These are phyloP conservation scores for Xylaria cubensis DNA, from an alignment of 495 filamentous ascomycete species.

Conservation along the genomic window DNA sequence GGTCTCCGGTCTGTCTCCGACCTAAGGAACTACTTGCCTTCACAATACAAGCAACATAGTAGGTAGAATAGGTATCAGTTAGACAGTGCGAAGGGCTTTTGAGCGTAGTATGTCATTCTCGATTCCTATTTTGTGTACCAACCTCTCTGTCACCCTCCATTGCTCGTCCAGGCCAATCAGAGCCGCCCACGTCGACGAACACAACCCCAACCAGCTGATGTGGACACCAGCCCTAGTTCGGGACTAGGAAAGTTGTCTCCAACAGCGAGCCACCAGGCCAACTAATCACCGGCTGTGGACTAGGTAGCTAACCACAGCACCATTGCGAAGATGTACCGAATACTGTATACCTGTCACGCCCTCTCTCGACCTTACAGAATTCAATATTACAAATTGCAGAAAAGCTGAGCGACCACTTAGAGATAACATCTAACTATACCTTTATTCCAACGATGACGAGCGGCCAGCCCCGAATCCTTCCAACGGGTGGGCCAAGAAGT, in stretches of 20 bases:
- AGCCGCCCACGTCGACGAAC: slow-evolving; percentile 42
- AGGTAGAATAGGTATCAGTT: background rate
- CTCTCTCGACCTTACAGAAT: background rate
- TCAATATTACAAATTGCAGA: slow-evolving; percentile 20
- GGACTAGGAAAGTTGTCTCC: slow-evolving; percentile 32
- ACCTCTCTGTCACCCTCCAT: slow-evolving; percentile 43
- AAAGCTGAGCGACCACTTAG: slow-evolving; percentile 6
- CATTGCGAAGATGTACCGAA: slow-evolving; percentile 7
- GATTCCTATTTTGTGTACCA: slow-evolving; percentile 33
- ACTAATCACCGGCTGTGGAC: slow-evolving; percentile 36
- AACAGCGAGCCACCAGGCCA: slow-evolving; percentile 32
- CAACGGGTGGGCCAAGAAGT: slow-evolving; percentile 11
- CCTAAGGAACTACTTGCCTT: slow-evolving; percentile 1
- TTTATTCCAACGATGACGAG: background rate
- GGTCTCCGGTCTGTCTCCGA: slow-evolving; percentile 25
- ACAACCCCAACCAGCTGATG: slow-evolving; percentile 36
- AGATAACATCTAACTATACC: background rate
- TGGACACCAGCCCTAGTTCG: slow-evolving; percentile 27
- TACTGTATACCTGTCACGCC: background rate
- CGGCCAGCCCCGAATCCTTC: slow-evolving; percentile 22
- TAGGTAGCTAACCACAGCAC: slow-evolving; percentile 1
- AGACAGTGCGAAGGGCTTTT: slow-evolving; percentile 18
- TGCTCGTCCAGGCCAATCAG: slow-evolving; percentile 41
- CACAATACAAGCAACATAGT: background rate
- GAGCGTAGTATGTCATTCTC: background rate